These are phyloP conservation scores for Candida frijolesensis DNA, from an alignment of 1,139 yeast genomes.

Conservation along the genomic window DNA sequence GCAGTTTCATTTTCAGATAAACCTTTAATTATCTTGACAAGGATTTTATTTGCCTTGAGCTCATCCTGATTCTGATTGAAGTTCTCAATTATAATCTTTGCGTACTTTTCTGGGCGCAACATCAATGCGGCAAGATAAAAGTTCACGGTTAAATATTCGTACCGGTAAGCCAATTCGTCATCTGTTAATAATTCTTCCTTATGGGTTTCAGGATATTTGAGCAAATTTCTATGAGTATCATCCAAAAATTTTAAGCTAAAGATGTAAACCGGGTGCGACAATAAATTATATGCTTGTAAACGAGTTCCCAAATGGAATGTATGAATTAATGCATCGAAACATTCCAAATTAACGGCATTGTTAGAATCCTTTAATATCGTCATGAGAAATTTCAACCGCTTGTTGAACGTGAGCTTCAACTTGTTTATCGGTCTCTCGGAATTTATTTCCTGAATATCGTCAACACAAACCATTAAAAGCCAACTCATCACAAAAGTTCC, in stretches of 20 bases:
- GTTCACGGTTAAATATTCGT: constrained; percentile 35
- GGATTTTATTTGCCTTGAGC: constrained; percentile 30
- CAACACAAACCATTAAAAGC: constrained; percentile 36
- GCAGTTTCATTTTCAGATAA: constrained; percentile 35
- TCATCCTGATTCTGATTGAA: constrained; percentile 30
- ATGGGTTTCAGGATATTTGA: constrained; percentile 20
- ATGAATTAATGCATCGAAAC: constrained; percentile 45
- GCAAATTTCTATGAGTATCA: constrained; percentile 33
- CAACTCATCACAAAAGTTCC: constrained; percentile 36
- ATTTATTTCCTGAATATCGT: constrained; percentile 39
- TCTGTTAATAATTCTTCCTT: constrained; percentile 19
- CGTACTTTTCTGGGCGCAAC: constrained; percentile 39
- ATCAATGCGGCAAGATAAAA: constrained; percentile 47
- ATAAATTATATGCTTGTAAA: constrained; percentile 22
- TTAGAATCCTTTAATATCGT: constrained; percentile 37
- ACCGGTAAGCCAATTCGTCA: constrained; percentile 21
- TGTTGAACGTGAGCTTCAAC: constrained; percentile 37
- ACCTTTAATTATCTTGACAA: constrained; percentile 43
- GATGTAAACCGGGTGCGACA: constrained; percentile 42
- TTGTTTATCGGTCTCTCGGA: constrained; percentile 29
- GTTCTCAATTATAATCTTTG: constrained; percentile 25
- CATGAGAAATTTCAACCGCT: constrained; percentile 36
- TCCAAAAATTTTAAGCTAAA: constrained; percentile 47
- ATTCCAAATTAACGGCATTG: constrained; percentile 40
- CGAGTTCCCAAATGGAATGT: constrained; percentile 47